Base-by-base conservation (phyloP, 176 grass and related monocot species). In the Carex kokanica region DNA sequence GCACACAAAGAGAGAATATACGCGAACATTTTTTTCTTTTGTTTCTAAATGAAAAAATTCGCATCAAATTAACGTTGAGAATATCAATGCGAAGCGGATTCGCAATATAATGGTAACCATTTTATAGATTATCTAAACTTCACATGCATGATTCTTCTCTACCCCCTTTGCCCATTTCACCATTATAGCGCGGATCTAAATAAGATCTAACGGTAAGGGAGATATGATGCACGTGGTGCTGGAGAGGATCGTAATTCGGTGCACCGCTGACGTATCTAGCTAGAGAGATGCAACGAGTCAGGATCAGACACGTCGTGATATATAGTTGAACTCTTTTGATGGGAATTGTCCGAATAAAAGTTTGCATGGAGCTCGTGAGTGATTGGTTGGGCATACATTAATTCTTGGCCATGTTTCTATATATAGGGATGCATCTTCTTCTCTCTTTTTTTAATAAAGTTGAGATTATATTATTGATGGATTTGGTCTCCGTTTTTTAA, bases 271-370 rank as follows among this genome's bases (percentile, higher is more conserved):
- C 8, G 8, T 45, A 10, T 45, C 43, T 45, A 8, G 43, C 43
- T 9, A 45, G 43, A 45, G 40, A 41, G 43, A 45, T 45, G 43
- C 43, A 58, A 58, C 55, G 16, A 58, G 3, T 58, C 17, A 6
- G 4, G 12, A 17, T 58, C 16, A 5, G 17, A 58, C 55, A 58
- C 55, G 55, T 18, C 6, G 55, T 6, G 55, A 15, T n/a, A n/a
- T n/a, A n/a, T 31, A 68, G 64, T 38, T 68, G 64, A 40, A n/a
- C 64, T 9, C 0, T 68, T 68, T 68, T 69, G 65, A 38, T 40
- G 65, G 64, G 65, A 69, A 38, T 40, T 38, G 15, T 69, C 65
- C 34, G 65, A 32, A 69, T 69, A 40, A 40, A 69, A 69, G 65
- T 38, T 67, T 69, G 65, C 65, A 69, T 69, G 65, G 15, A 15